A percentile compares a stretch with the other conserved stretches of the same genome.
Evolutionary conservation across 768 basidiomycete genomes (phyloP).

Genomic region (Tricholoma hemisulphureum): DNA sequence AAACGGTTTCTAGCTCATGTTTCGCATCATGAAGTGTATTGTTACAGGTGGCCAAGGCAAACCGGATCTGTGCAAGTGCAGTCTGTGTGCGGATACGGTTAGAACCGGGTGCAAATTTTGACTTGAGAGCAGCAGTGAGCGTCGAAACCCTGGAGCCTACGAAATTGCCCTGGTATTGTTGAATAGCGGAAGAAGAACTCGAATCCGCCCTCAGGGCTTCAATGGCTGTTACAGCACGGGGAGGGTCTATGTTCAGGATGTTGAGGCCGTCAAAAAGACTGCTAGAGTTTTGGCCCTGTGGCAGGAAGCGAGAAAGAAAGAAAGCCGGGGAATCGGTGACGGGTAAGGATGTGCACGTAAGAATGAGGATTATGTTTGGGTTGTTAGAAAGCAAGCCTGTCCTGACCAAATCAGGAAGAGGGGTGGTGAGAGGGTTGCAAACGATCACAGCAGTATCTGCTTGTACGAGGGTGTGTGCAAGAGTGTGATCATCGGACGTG

Average conservation of each 20-base stretch:
- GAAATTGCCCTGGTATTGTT: slow-evolving; percentile 64
- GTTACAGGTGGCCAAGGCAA: slow-evolving; percentile 39
- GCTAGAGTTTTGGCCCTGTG: slow-evolving; percentile 20
- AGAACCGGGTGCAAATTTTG: slow-evolving; percentile 17
- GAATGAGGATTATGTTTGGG: slow-evolving; percentile 45
- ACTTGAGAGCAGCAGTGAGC: slow-evolving; percentile 41
- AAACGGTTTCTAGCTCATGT: slow-evolving; percentile 35
- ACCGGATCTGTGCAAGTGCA: slow-evolving; percentile 37
- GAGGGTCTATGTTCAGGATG: slow-evolving; percentile 55
- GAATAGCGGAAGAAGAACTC: slow-evolving; percentile 48
- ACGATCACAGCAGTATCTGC: slow-evolving; percentile 68
- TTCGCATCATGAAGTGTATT: slow-evolving; percentile 29
- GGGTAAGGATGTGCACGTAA: slow-evolving; percentile 30
- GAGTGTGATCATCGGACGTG: slow-evolving; percentile 5
- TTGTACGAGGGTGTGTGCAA: slow-evolving; percentile 27
- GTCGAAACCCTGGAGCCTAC: slow-evolving; percentile 56
- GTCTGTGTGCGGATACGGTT: slow-evolving; percentile 33
- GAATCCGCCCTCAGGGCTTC: slow-evolving; percentile 45
- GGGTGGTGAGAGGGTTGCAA: slow-evolving; percentile 56
- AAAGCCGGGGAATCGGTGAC: slow-evolving; percentile 9
- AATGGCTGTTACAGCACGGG: slow-evolving; percentile 56
- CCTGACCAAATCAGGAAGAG: slow-evolving; percentile 39
- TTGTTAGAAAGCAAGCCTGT: slow-evolving; percentile 30
- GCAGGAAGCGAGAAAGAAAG: slow-evolving; percentile 8
- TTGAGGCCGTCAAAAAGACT: slow-evolving; percentile 15